A percentile compares a stretch with the other conserved stretches of the same genome.
Conservation (phyloP, 1,284 basidiomycete genomes). For the Vanrija sp. region DNA sequence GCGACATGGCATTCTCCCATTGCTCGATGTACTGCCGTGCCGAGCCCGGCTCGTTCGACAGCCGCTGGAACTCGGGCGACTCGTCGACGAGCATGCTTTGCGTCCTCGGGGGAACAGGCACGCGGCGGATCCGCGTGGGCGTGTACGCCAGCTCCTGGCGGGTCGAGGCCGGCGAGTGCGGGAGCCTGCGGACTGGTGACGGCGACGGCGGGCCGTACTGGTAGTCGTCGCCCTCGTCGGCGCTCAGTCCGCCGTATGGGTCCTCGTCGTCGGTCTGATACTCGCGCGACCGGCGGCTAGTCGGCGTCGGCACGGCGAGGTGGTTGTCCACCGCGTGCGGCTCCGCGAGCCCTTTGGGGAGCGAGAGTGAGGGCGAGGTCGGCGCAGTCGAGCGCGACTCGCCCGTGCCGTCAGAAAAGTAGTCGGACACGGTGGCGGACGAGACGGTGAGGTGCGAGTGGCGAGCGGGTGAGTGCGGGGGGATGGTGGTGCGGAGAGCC, state of each 20-base stretch:
- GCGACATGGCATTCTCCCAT: conserved; percentile 28
- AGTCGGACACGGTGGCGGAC: neutral
- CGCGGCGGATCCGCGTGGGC: conserved; percentile 20
- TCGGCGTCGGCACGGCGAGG: neutral
- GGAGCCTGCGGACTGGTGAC: conserved; percentile 19
- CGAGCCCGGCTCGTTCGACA: conserved; percentile 23
- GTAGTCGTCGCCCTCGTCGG: conserved; percentile 16
- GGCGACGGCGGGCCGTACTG: conserved; percentile 12
- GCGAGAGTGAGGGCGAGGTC: neutral
- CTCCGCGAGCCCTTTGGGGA: neutral
- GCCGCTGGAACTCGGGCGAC: neutral
- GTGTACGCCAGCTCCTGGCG: conserved; percentile 4
- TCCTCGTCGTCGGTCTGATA: conserved; percentile 18
- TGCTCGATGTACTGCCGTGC: conserved; percentile 37
- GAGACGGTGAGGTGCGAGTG: neutral
- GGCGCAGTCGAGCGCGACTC: neutral
- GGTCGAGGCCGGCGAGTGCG: neutral
- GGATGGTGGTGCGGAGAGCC: too few species aligned
- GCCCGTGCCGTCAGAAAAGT: conserved; percentile 1
- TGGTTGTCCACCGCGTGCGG: neutral
- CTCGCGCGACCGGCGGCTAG: neutral
- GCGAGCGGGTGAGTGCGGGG: neutral
- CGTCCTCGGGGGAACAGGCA: conserved; percentile 10
- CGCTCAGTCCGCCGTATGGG: conserved; percentile 21
- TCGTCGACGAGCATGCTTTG: neutral